Evolutionary conservation across 139 green algal species (phyloP).

Genomic region (Penium margaritaceum): DNA sequence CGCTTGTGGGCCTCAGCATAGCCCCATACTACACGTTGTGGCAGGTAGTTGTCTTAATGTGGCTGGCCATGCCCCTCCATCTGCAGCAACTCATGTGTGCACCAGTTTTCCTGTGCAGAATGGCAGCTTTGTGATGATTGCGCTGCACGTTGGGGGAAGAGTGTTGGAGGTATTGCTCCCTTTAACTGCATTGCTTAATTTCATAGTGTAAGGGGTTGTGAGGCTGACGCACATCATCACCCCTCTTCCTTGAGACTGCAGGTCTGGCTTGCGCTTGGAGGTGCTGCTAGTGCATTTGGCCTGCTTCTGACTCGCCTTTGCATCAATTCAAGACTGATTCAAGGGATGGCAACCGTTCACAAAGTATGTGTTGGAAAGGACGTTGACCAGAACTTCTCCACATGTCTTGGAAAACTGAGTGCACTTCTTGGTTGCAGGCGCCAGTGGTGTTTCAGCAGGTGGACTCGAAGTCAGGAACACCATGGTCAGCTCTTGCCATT

Average conservation of each 20-base stretch:
- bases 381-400: background rate
- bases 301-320: constrained; percentile 34
- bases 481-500: constrained; percentile 18
- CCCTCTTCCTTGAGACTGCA: too few species aligned
- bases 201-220: too few species aligned
- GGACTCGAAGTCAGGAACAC: constrained; percentile 6
- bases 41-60: too few species aligned
- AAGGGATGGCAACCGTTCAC: constrained; percentile 15
- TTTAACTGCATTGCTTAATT: background rate
- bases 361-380: background rate
- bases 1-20: constrained; percentile 37
- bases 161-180: constrained; percentile 19
- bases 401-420: background rate
- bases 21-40: constrained; percentile 18
- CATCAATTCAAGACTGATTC: constrained; percentile 26
- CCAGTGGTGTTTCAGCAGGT: background rate
- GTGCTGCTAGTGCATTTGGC: constrained; percentile 16
- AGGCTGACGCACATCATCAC: too few species aligned
- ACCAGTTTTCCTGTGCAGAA: too few species aligned
- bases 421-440: constrained; percentile 4
- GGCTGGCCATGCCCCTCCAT: too few species aligned
- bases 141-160: constrained; percentile 27
- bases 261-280: constrained; percentile 21
- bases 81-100: too few species aligned
- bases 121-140: constrained; percentile 35